Base-by-base conservation (phyloP, 2,329 filamentous ascomycete genomes). In the Colletotrichum sidae region DNA sequence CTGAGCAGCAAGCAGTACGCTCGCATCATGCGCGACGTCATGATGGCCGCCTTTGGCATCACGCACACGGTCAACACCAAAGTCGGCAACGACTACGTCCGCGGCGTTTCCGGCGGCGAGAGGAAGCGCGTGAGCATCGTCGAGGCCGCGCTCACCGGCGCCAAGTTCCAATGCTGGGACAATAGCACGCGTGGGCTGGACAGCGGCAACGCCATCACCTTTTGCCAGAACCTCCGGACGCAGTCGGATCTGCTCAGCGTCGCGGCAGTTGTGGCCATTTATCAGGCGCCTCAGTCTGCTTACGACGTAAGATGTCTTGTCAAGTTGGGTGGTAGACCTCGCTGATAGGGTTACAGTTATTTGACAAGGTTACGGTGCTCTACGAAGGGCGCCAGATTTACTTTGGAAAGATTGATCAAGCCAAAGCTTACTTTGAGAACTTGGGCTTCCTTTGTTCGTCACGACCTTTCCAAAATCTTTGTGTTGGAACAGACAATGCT, bases 371-470 rank as follows among this genome's bases (percentile, higher is more conserved):
- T 17, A 17, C 17, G 17, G 17, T 17, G 17, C 17, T 17, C 17
- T 17, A 92, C 71, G 85, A 90, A 68, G 90, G 90, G 7, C 84
- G 86, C 59, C 88, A 90, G 70, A 86, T 91, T 57, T 92, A 85
- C 76, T 92, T 89, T 69, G 90, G 90, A 5, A 80, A 78, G 3
- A 83, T 83, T 0, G 80, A 81, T 6, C 77, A 84, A 5, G 90
- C 89, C 1, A 88, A 84, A 69, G 72, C 79, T 10, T 92, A 88
- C 73, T 92, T 92, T 69, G 77, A 87, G 60, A 76, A 82, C 10
- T 78, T 92, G 5, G 72, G 72, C 2, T 71, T 80, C 38, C 73
- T 88, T 67, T 92, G 90, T 2, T n/a, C 45, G 55, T 39, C 17
- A 17, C 17, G 2, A 33, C 1, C 25, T 12, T 9, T n/a, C 6